Conservation (phyloP, 2,329 filamentous ascomycete genomes). For the Myriosclerotinia duriaeana region DNA sequence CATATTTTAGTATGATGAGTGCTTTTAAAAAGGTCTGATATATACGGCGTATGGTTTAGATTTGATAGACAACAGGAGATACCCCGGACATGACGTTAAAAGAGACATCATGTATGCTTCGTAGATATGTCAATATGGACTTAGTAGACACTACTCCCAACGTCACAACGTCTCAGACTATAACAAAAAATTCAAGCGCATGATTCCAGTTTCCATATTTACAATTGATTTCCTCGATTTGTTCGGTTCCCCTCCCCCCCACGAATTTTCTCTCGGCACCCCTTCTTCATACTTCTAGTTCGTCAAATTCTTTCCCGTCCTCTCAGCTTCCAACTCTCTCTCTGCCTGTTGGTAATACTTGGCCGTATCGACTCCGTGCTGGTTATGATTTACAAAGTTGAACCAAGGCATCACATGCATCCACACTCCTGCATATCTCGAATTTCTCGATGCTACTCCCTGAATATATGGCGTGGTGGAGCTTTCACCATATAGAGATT, state of each 20-base stretch:
- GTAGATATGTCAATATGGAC: neutral
- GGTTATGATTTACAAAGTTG: constrained; percentile 95
- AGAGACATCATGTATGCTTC: neutral
- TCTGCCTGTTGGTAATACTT: constrained; percentile 98
- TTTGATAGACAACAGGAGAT: neutral
- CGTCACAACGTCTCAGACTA: neutral
- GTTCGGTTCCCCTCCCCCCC: neutral
- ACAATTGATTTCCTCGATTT: constrained; percentile 13
- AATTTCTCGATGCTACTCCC: constrained; percentile 88
- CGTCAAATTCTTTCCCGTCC: constrained; percentile 40
- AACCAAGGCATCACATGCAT: constrained; percentile 89
- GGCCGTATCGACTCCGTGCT: constrained; percentile 93
- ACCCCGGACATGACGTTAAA: neutral
- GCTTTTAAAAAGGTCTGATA: neutral
- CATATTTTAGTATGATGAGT: neutral
- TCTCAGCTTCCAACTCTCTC: constrained; percentile 84
- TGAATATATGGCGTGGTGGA: constrained; percentile 84
- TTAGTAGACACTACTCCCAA: constrained; percentile 7
- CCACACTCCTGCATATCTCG: constrained; percentile 83
- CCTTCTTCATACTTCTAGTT: constrained; percentile 5
- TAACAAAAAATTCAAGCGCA: neutral
- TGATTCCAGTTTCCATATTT: constrained; percentile 23
- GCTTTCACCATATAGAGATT: constrained; percentile 84
- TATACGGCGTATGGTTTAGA: neutral
- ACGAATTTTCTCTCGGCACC: constrained; percentile 10